Evolutionary conservation across 768 basidiomycete genomes (phyloP), one percentile per base, ranked within the genome.

Genomic region (Suillus placidus): DNA sequence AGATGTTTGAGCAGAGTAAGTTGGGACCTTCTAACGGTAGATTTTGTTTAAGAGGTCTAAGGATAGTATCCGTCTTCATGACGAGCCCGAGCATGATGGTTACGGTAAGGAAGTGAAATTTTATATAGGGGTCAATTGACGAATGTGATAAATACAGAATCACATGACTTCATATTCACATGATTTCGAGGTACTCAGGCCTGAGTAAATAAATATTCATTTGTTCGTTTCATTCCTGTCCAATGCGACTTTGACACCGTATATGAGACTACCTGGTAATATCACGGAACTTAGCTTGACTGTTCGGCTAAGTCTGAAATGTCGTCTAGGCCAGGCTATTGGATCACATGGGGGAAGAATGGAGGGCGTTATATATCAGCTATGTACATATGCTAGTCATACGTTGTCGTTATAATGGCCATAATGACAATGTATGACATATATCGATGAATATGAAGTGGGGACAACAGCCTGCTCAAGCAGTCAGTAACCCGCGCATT

Each of bases 401-500:
- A 14, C 49, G 3, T 26, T 51, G 49, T 51, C 49, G 26, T 26
- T 26, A 51, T 35, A 23, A 26, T 55, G 20, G 12, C 10, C 20
- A 55, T 8, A 30, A 52, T 52, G 51, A 7, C 54, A 55, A 55
- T 20, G 54, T 32, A 55, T 34, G 54, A 34, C 54, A 20, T 34
- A 55, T 32, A 32, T 52, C 16, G 30, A 55, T 20, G 1, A 55
- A 20, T 10, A 34, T 9, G 18, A 20, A 58, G 23, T 1, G 1
- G 9, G 34, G 37, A 18, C 8, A 40, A 26, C 6, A 26, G 56
- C 38, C 12, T 6, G 8, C 12, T 75, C 68, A 76, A 66, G 69
- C 76, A 54, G 85, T 77, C 37, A 90, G 84, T 8, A 82, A 77
- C 14, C 89, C 90, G 14, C 80, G 80, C 66, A 84, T 80, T 7